A percentile compares a stretch with the other conserved stretches of the same genome.
Evolutionary conservation across 192 early-diverging fungal genomes (phyloP).

Genomic region (Pilobolus umbonatus): DNA sequence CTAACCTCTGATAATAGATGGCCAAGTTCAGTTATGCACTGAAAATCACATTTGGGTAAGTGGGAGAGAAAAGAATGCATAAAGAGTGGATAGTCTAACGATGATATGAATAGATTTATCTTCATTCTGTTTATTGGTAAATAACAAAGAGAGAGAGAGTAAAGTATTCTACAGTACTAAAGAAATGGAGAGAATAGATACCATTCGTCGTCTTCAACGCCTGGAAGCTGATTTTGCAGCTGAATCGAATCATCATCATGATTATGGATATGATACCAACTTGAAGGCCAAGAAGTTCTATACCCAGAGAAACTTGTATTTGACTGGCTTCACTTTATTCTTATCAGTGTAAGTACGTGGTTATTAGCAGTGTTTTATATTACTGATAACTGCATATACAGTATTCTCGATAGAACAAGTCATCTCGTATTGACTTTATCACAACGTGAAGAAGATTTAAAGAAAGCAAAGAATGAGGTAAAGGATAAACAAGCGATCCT

Average conservation of each 20-base stretch:
- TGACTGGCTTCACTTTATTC: slow-evolving; percentile 59
- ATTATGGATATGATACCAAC: slow-evolving; percentile 35
- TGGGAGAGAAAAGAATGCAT: background rate
- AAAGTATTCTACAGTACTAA: background rate
- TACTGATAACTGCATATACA: slow-evolving; percentile 2
- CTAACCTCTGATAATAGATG: slow-evolving; percentile 6
- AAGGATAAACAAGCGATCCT: background rate
- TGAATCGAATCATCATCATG: slow-evolving; percentile 18
- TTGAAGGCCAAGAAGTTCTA: slow-evolving; percentile 51
- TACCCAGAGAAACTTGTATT: slow-evolving; percentile 55
- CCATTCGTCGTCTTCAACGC: slow-evolving; percentile 44
- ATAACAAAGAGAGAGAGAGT: background rate
- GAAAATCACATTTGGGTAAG: slow-evolving; percentile 53
- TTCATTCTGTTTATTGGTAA: slow-evolving; percentile 56
- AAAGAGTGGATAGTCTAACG: background rate
- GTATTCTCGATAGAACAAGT: slow-evolving; percentile 54
- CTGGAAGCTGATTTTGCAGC: slow-evolving; percentile 19
- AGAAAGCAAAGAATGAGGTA: slow-evolving; percentile 19
- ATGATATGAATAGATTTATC: slow-evolving; percentile 37
- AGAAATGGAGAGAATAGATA: slow-evolving; percentile 31
- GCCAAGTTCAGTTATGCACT: slow-evolving; percentile 33
- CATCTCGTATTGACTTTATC: slow-evolving; percentile 44
- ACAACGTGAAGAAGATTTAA: slow-evolving; percentile 42
- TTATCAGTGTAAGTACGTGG: slow-evolving; percentile 41
- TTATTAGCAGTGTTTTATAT: background rate